These are phyloP conservation scores for Pseudonitzschia pungens DNA, from an alignment of 108 stramenopile species.

Conservation along the genomic window DNA sequence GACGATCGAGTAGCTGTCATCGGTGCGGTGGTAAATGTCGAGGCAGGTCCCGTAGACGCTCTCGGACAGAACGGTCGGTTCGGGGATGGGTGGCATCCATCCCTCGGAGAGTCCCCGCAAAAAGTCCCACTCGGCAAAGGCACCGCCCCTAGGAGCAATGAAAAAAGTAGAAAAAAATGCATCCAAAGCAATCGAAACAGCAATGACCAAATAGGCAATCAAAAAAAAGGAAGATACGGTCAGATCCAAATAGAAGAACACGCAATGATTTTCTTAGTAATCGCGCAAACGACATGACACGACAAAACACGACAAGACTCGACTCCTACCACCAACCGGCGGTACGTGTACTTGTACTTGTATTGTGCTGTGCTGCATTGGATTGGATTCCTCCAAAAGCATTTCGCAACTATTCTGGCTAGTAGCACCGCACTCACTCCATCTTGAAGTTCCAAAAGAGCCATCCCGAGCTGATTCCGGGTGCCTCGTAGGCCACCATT, in stretches of 20 bases:
- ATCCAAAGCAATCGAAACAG: no score
- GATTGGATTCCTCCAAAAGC: no score
- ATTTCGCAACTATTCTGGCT: no score
- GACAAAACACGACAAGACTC: no score
- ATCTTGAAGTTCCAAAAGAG: constrained; percentile 74
- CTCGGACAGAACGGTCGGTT: constrained; percentile 26
- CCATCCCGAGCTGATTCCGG: constrained; percentile 53
- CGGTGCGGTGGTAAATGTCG: constrained; percentile 50
- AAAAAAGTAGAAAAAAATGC: not conserved
- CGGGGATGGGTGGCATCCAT: constrained; percentile 58
- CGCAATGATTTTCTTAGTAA: no score
- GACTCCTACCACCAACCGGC: no score
- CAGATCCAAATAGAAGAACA: not conserved
- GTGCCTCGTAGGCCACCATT: constrained; percentile 69
- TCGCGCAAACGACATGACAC: no score
- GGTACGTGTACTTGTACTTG: no score
- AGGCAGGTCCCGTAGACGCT: constrained; percentile 55
- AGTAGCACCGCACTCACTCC: constrained; percentile 37
- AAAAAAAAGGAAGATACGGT: not conserved
- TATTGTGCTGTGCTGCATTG: no score
- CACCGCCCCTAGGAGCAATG: constrained; percentile 33
- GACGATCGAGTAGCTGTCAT: constrained; percentile 46
- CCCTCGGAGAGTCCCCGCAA: constrained; percentile 65
- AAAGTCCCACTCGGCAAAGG: constrained; percentile 81
- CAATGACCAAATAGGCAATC: no score